Percentiles rank a stretch among this genome's conserved stretches.
These are phyloP conservation scores for Citrullus colocynthis DNA, from an alignment of 306 rosid genomes.

Conservation along the genomic window DNA sequence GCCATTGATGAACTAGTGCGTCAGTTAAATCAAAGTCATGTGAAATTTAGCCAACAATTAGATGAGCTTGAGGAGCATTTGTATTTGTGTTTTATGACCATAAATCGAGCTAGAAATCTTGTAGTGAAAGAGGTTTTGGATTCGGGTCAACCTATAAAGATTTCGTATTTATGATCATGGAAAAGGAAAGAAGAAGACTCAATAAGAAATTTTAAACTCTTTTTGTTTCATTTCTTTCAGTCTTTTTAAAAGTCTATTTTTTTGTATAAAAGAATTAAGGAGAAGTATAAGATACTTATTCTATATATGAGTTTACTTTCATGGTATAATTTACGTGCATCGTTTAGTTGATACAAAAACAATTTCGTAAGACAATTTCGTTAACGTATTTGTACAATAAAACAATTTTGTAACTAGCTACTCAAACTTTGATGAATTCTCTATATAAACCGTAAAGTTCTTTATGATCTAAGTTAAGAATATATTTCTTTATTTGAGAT, in stretches of 20 bases:
- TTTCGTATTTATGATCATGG: not conserved
- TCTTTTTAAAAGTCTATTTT: not conserved
- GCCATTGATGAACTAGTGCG: conserved; percentile 36
- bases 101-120: conserved; percentile 61
- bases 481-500: too few relatives aligned
- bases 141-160: not conserved
- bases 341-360: too few relatives aligned
- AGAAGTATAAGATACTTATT: too few relatives aligned
- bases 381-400: too few relatives aligned
- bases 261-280: not conserved
- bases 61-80: conserved; percentile 83
- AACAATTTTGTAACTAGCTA: too few relatives aligned
- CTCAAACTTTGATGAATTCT: too few relatives aligned
- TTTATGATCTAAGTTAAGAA: too few relatives aligned
- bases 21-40: conserved; percentile 32
- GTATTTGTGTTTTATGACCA: conserved; percentile 75
- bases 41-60: conserved; percentile 38
- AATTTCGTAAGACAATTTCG: too few relatives aligned
- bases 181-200: not conserved
- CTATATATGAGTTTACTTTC: too few relatives aligned
- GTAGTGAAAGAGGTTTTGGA: conserved; percentile 36
- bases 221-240: not conserved
- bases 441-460: too few relatives aligned
- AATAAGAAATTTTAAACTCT: not conserved
- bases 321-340: too few relatives aligned